Percentiles rank a stretch among this genome's conserved stretches.
These are phyloP conservation scores for Mycocentrospora acerina DNA, from an alignment of 2,329 filamentous ascomycete genomes.

Conservation along the genomic window DNA sequence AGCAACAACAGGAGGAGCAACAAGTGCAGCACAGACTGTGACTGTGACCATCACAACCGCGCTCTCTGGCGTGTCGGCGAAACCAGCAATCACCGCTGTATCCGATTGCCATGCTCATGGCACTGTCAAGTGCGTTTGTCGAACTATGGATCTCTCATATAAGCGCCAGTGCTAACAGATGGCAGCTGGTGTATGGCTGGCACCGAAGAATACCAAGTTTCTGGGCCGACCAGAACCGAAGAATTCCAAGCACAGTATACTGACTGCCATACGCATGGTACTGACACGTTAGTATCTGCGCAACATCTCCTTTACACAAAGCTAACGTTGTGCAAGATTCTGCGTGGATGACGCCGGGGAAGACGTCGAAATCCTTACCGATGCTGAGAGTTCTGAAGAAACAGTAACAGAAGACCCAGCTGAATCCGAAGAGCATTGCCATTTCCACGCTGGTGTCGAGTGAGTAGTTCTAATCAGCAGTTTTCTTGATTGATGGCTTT, in stretches of 20 bases:
- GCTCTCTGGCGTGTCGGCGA: slow-evolving; percentile 10
- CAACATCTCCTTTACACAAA: neutral
- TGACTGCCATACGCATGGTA: slow-evolving; percentile 64
- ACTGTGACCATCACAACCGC: slow-evolving; percentile 8
- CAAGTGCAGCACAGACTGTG: slow-evolving; percentile 3
- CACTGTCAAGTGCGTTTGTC: slow-evolving; percentile 43
- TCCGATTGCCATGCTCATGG: slow-evolving; percentile 57
- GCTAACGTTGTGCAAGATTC: slow-evolving; percentile 49
- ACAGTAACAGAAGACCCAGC: slow-evolving; percentile 22
- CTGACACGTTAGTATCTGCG: slow-evolving; percentile 53
- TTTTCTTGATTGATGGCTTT: neutral
- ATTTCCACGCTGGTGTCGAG: slow-evolving; percentile 76
- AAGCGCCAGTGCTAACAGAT: slow-evolving; percentile 10
- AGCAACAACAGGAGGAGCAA: no score
- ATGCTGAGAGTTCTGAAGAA: slow-evolving; percentile 27
- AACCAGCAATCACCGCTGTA: slow-evolving; percentile 47
- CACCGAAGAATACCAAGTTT: slow-evolving; percentile 47
- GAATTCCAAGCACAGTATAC: slow-evolving; percentile 63
- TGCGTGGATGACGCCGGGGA: slow-evolving; percentile 62
- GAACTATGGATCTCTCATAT: no score
- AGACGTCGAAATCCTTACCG: slow-evolving; percentile 59
- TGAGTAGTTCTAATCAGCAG: slow-evolving; percentile 45
- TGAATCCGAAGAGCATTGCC: slow-evolving; percentile 50
- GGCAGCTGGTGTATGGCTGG: slow-evolving; percentile 49
- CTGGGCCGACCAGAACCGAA: slow-evolving; percentile 57